phyloP scores from a whole-genome alignment of 257 asterid genomes.

The Nicotiana tabacum region DNA sequence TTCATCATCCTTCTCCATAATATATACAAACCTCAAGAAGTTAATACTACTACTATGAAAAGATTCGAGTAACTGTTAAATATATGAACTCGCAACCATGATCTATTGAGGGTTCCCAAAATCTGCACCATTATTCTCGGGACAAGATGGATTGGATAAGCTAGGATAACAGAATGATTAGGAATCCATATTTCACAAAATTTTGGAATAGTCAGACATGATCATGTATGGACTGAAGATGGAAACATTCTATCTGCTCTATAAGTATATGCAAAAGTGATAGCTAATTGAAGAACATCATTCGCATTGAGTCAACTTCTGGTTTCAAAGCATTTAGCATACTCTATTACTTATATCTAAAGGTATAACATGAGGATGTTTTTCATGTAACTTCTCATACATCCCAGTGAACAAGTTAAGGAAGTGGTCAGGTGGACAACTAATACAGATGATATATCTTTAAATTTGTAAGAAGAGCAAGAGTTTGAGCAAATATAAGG shows the following conservation, averaged over 20 bases:
- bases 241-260: neutral
- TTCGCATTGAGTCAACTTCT: neutral
- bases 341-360: neutral
- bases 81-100: neutral
- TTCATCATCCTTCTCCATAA: neutral
- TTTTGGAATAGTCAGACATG: neutral
- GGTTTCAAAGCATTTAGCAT: neutral
- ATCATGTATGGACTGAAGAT: neutral
- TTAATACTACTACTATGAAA: neutral
- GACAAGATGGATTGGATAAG: constrained; percentile 6
- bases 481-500: neutral
- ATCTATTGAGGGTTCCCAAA: constrained; percentile 19
- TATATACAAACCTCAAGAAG: neutral
- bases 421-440: neutral
- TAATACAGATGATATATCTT: neutral
- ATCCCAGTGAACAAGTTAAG: neutral
- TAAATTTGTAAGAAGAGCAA: neutral
- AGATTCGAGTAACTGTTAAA: neutral
- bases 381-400: neutral
- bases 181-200: neutral
- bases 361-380: neutral
- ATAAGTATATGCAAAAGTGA: neutral
- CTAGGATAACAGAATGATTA: neutral
- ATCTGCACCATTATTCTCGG: neutral
- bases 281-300: neutral